Percentiles rank a stretch among this genome's conserved stretches.
phyloP scores from a whole-genome alignment of 108 stramenopile genomes.

The Chaetoceros muelleri region DNA sequence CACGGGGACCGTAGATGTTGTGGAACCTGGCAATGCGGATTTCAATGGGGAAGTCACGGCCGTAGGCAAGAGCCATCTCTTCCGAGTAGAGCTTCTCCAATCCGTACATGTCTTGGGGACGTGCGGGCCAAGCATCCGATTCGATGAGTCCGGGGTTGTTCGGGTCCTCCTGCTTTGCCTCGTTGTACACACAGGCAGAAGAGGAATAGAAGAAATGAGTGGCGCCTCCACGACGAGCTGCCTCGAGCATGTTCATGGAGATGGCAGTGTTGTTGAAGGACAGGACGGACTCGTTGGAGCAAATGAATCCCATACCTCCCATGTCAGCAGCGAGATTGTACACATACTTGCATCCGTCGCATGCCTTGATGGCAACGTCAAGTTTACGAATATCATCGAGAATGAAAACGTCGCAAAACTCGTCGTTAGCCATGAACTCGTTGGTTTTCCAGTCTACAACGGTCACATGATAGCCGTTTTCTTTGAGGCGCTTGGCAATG shows the following conservation, averaged over 20 bases:
- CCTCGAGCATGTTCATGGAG: constrained; percentile 98
- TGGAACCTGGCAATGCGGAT: constrained; percentile 93
- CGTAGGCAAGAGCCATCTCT: constrained; percentile 98
- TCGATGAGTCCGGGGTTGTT: constrained; percentile 92
- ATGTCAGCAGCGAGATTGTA: constrained; percentile 99
- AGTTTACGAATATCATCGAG: constrained; percentile 89
- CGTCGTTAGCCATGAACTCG: constrained; percentile 93
- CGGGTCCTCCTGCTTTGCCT: constrained; percentile 96
- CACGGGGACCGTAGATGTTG: constrained; percentile 96
- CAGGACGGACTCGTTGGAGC: constrained; percentile 92
- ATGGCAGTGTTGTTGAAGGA: constrained; percentile 99
- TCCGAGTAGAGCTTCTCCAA: constrained; percentile 98
- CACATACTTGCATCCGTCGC: constrained; percentile 90
- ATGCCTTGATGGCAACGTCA: constrained; percentile 87
- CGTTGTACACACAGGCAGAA: constrained; percentile 98
- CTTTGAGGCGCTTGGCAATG: constrained; percentile 94
- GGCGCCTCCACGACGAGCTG: constrained; percentile 79
- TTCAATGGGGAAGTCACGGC: constrained; percentile 90
- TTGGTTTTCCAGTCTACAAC: constrained; percentile 95
- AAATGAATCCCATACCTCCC: constrained; percentile 99
- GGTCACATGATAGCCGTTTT: constrained; percentile 82
- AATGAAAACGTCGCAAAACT: constrained; percentile 97
- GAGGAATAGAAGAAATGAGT: constrained; percentile 93
- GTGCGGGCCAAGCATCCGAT: constrained; percentile 97
- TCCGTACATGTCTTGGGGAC: constrained; percentile 99